Base-by-base conservation (phyloP, 2,329 filamentous ascomycete species). In the Westerdykella aurantiaca region DNA sequence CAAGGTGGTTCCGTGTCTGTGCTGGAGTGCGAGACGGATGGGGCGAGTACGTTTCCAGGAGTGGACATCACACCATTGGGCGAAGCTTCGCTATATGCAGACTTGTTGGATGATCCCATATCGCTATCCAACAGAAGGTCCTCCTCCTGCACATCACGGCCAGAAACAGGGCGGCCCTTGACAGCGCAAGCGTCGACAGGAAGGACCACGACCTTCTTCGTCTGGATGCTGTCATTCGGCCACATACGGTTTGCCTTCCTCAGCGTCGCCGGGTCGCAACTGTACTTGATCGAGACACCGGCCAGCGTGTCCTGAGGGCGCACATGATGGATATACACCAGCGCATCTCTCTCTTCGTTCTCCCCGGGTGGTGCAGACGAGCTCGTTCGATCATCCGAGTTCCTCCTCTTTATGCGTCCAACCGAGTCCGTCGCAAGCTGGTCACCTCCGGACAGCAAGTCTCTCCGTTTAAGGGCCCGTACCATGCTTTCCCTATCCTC, bases 271-370 rank as follows among this genome's bases (percentile, higher is more conserved):
- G 89, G 82, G 50, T 86, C 81, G 64, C 91, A 97, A 56, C 87
- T 85, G 68, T 94, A 98, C 56, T 84, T 86, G 52, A 98, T 83
- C 41, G 93, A 85, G 40, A 98, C 82, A 2, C 93, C 91, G 1
- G 90, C 89, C 55, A 97, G 82, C 1, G 89, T 97, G 69, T 98
- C 93, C 37, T 79, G 79, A 12, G 83, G 79, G 55, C 83, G 79
- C 14, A 97, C 88, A 57, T 85, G 82, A 68, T 98, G 93, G 41
- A 97, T 75, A 66, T 97, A 98, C 14, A 91, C 90, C 50, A 97
- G 71, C 17, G 88, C 86, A 53, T 94, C 85, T 54, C 81, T 77
- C 39, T 81, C 75, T 29, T 85, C 81, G 29, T 81, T 75, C 40
- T 82, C 78, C 41, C 69, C 71, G 12, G 73, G 72, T 16, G 73